A percentile compares a stretch with the other conserved stretches of the same genome.
Evolutionary conservation across 345 rosid species (phyloP).

Genomic region (Diplotaxis tenuifolia): DNA sequence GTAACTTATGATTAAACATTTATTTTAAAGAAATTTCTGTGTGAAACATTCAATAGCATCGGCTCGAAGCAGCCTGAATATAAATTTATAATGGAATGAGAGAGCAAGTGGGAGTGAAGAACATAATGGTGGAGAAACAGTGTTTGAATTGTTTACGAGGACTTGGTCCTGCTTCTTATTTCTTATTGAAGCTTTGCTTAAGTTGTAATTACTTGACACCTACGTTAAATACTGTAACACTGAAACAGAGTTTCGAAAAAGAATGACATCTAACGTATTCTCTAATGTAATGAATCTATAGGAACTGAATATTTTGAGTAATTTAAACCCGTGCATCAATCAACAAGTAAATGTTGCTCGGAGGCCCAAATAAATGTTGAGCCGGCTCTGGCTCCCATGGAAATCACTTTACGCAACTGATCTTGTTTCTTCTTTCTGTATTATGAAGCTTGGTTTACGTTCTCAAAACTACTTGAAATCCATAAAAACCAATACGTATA

Average conservation of each 20-base stretch:
- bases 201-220: constrained; percentile 23
- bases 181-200: neutral
- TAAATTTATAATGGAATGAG: too few relatives aligned
- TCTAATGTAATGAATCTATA: neutral
- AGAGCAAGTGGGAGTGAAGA: constrained; percentile 28
- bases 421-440: too few relatives aligned
- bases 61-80: constrained; percentile 32
- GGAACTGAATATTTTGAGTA: neutral
- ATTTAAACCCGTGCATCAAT: too few relatives aligned
- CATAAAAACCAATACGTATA: too few relatives aligned
- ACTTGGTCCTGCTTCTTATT: constrained; percentile 23
- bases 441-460: too few relatives aligned
- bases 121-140: constrained; percentile 46
- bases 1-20: too few relatives aligned
- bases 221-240: neutral
- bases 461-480: too few relatives aligned
- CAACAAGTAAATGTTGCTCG: too few relatives aligned
- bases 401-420: too few relatives aligned
- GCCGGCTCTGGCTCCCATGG: too few relatives aligned
- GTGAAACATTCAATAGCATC: constrained; percentile 47
- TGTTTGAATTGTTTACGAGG: constrained; percentile 59
- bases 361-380: too few relatives aligned
- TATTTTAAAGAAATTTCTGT: constrained; percentile 47
- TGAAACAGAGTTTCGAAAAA: neutral
- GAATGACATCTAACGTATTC: neutral